Evolutionary conservation across 176 grass and related monocot species (phyloP).

Genomic region (Echinochloa phyllopogon): DNA sequence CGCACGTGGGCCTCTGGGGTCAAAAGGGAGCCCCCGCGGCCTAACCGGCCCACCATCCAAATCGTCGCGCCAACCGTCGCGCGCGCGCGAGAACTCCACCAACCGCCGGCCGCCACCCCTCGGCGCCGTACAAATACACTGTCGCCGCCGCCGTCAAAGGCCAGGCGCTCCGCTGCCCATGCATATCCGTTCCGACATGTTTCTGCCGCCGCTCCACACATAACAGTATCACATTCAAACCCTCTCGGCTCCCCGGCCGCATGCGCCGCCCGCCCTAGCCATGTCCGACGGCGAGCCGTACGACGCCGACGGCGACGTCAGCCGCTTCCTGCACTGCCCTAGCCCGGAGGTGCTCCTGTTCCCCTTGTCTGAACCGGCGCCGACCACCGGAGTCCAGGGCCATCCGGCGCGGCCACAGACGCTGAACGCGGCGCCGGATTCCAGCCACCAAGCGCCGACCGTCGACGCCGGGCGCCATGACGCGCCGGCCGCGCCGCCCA

Average conservation of each 20-base stretch:
- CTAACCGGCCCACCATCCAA: too few relatives aligned
- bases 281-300: constrained; percentile 2
- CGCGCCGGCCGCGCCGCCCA: background rate
- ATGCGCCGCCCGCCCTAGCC: background rate
- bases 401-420: background rate
- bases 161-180: background rate
- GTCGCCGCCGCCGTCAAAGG: background rate
- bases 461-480: background rate
- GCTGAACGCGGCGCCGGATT: background rate
- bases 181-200: background rate
- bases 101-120: background rate
- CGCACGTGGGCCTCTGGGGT: too few relatives aligned
- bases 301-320: constrained; percentile 8
- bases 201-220: too few relatives aligned
- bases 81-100: background rate
- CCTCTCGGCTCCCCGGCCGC: too few relatives aligned
- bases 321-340: background rate
- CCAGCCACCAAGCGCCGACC: background rate
- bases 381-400: background rate
- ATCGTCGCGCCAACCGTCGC: background rate
- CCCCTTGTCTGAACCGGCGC: background rate
- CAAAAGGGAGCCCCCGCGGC: too few relatives aligned
- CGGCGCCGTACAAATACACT: background rate
- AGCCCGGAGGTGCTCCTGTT: background rate
- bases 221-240: background rate